Percentiles rank a stretch among this genome's conserved stretches.
Evolutionary conservation across 129 eudicot genomes (phyloP).

Genomic region (Pulicaria dysenterica): DNA sequence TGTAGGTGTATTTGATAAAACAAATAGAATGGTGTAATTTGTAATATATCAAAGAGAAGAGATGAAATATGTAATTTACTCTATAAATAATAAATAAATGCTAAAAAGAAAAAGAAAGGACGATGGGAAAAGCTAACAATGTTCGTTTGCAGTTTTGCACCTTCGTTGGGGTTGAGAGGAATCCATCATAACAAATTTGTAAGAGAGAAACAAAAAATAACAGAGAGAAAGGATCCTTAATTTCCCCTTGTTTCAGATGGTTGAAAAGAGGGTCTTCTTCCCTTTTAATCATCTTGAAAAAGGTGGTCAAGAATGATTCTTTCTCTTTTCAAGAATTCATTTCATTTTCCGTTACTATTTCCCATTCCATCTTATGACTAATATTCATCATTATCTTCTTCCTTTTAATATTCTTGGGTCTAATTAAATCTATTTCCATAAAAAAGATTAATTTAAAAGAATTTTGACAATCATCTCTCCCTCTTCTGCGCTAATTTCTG

Average conservation of each 20-base stretch:
- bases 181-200: too few species aligned
- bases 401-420: not conserved
- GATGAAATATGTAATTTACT: too few species aligned
- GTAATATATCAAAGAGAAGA: too few species aligned
- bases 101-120: too few species aligned
- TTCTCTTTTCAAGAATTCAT: slow-evolving; percentile 5
- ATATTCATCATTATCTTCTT: slow-evolving; percentile 21
- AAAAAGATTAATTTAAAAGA: not conserved
- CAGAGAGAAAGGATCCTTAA: slow-evolving; percentile 16
- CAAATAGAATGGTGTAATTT: too few species aligned
- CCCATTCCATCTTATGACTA: slow-evolving; percentile 5
- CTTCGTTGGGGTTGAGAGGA: too few species aligned
- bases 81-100: too few species aligned
- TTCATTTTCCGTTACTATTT: slow-evolving; percentile 6
- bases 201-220: not conserved
- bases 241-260: slow-evolving; percentile 64
- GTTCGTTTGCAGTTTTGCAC: too few species aligned
- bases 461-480: slow-evolving; percentile 27
- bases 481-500: slow-evolving; percentile 37
- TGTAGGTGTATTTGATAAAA: too few species aligned
- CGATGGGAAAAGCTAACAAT: too few species aligned
- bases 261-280: slow-evolving; percentile 52
- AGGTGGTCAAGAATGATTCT: slow-evolving; percentile 46
- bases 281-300: slow-evolving; percentile 82
- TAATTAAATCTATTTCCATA: not conserved